Evolutionary conservation across 2,329 filamentous ascomycete species (phyloP).

Genomic region (Fusarium virguliforme): DNA sequence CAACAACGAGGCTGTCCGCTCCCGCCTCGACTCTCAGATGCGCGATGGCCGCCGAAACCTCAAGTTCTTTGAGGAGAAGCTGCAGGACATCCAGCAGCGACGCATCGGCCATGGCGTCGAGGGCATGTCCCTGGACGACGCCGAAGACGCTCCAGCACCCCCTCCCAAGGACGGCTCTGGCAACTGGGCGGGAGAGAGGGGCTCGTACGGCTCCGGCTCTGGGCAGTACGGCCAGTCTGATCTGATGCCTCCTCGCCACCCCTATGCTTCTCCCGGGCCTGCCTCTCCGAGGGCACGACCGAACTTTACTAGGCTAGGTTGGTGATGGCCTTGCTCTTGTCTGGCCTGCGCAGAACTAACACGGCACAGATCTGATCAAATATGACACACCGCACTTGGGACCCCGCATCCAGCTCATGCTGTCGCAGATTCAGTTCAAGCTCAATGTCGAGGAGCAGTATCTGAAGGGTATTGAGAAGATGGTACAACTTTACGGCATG

Average conservation of each 20-base stretch:
- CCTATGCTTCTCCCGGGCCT: conserved; percentile 80
- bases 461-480: conserved; percentile 98
- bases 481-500: conserved; percentile 97
- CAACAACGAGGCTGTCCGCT: conserved; percentile 91
- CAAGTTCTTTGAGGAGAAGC: conserved; percentile 93
- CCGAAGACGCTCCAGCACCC: conserved; percentile 70
- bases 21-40: conserved; percentile 93
- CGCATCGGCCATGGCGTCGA: conserved; percentile 79
- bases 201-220: conserved; percentile 72
- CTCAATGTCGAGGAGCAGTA: conserved; percentile 99
- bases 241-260: conserved; percentile 85
- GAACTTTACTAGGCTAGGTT: conserved; percentile 97
- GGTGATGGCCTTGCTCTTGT: conserved; percentile 51
- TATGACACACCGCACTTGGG: conserved; percentile 96
- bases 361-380: conserved; percentile 88
- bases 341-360: conserved; percentile 24
- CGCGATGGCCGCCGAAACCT: conserved; percentile 94
- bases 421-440: conserved; percentile 99
- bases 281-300: conserved; percentile 82
- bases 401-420: conserved; percentile 98
- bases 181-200: conserved; percentile 65
- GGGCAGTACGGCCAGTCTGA: conserved; percentile 74
- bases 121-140: conserved; percentile 72
- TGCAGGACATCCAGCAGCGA: conserved; percentile 89
- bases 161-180: conserved; percentile 79